Evolutionary conservation across 768 basidiomycete species (phyloP).

Genomic region (Hygrophorus russula): DNA sequence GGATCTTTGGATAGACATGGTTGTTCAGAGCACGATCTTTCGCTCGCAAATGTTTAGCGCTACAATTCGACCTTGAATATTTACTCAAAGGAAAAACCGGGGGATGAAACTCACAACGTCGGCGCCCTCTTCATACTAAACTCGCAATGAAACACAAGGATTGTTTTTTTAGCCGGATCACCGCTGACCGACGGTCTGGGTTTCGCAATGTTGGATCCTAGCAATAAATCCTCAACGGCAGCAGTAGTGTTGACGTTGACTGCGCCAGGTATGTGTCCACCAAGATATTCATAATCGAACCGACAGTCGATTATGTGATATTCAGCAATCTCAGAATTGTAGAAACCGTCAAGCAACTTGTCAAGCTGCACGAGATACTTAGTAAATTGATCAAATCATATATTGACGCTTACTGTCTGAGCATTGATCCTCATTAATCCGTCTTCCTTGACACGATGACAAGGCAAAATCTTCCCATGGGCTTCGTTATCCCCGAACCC

Average conservation of each 20-base stretch:
- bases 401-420: constrained; percentile 51
- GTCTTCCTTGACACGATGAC: constrained; percentile 88
- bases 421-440: constrained; percentile 85
- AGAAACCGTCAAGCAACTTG: constrained; percentile 65
- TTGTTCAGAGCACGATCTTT: constrained; percentile 86
- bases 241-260: constrained; percentile 80
- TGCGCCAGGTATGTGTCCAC: constrained; percentile 88
- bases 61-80: constrained; percentile 17
- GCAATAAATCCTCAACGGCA: constrained; percentile 71
- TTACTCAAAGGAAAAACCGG: neutral
- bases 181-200: constrained; percentile 68
- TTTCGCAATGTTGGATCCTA: constrained; percentile 42
- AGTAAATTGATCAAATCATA: neutral
- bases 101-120: constrained; percentile 60
- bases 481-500: constrained; percentile 93
- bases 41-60: constrained; percentile 88
- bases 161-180: constrained; percentile 60
- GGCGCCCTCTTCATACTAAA: constrained; percentile 93
- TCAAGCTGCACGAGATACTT: constrained; percentile 45
- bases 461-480: constrained; percentile 87
- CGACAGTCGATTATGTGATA: constrained; percentile 91
- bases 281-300: constrained; percentile 92
- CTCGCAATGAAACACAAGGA: constrained; percentile 96
- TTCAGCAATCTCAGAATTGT: constrained; percentile 46
- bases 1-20: constrained; percentile 81